phyloP scores from a whole-genome alignment of 306 rosid species.

The Pyrus communis region DNA sequence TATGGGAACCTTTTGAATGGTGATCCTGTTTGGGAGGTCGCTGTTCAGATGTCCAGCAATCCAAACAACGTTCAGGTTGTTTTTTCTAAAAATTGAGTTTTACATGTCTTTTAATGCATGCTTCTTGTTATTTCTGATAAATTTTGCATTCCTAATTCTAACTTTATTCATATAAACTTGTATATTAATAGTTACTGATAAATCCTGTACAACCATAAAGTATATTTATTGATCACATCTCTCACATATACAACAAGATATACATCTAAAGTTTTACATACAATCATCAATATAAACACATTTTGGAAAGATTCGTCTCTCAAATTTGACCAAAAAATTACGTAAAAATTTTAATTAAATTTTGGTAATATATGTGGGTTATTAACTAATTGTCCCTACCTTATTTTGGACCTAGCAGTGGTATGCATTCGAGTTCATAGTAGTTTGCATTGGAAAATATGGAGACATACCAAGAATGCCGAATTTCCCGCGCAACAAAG shows the following conservation, averaged over 20 bases:
- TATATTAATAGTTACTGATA: background rate
- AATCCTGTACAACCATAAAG: background rate
- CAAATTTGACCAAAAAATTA: background rate
- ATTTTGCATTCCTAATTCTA: background rate
- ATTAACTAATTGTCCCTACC: background rate
- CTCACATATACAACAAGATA: background rate
- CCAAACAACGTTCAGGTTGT: constrained; percentile 30
- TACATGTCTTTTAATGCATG: background rate
- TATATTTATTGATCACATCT: background rate
- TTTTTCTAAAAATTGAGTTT: background rate
- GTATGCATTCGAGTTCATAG: constrained; percentile 52
- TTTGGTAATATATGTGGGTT: background rate
- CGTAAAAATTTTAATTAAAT: background rate
- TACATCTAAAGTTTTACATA: background rate
- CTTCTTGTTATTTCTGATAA: background rate
- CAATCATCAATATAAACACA: too few relatives aligned
- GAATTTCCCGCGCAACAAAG: constrained; percentile 24
- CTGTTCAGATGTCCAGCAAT: constrained; percentile 5
- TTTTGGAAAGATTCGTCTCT: too few relatives aligned
- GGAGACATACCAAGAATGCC: constrained; percentile 50
- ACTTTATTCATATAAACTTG: background rate
- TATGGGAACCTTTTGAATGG: constrained; percentile 28
- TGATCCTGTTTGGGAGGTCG: constrained; percentile 39
- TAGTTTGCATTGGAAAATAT: constrained; percentile 50
- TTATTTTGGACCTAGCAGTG: constrained; percentile 19